Conservation (phyloP, 192 early-diverging fungal species). For the Backusella luteola region DNA sequence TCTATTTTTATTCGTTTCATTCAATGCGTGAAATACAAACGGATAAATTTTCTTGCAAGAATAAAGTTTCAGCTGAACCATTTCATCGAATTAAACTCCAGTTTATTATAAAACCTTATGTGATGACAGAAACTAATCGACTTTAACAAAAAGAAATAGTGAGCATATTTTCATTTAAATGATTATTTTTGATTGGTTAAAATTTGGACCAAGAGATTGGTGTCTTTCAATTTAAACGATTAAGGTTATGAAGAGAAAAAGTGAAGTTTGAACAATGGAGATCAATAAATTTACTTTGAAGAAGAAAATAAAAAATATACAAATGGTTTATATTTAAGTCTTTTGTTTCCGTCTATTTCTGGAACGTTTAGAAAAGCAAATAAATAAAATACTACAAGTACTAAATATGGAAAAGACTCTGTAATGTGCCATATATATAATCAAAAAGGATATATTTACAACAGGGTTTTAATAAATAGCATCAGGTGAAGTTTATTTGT, state of each 20-base stretch:
- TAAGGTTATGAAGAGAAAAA: background rate
- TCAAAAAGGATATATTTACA: too few species aligned
- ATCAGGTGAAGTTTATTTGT: background rate
- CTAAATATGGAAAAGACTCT: background rate
- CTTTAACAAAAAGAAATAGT: too few species aligned
- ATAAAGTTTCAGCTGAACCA: background rate
- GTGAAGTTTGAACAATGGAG: background rate
- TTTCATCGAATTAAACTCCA: background rate
- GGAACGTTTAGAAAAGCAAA: background rate
- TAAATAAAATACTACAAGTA: background rate
- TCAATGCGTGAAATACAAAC: background rate
- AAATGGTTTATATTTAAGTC: background rate
- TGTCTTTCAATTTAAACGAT: background rate
- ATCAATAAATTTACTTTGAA: background rate
- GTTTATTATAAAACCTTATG: background rate
- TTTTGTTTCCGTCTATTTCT: background rate
- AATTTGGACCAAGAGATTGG: background rate
- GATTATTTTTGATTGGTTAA: background rate
- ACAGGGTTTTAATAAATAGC: background rate
- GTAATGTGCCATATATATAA: background rate
- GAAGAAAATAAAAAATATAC: background rate
- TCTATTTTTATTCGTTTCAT: background rate
- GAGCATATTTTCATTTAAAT: background rate
- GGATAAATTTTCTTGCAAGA: background rate
- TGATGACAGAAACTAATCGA: background rate